Evolutionary conservation across 2,329 filamentous ascomycete species (phyloP), one percentile per base, ranked within the genome.

Genomic region (Harringtonia lauricola): DNA sequence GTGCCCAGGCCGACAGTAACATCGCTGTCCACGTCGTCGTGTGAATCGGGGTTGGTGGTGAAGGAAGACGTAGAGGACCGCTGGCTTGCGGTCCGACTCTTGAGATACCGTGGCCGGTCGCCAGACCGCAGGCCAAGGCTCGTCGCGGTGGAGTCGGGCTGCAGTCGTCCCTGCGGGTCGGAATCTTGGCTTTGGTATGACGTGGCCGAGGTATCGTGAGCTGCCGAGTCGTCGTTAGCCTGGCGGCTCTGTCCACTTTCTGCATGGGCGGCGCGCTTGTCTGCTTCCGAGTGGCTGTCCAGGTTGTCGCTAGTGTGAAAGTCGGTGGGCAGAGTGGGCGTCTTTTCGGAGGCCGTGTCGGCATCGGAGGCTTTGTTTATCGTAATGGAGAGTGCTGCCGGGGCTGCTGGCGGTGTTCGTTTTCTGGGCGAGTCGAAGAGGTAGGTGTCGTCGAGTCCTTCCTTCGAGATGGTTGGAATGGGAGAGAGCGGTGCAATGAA

Each of bases 1-100:
- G 79, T 78, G 8, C 83, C 69, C 10, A 69, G 55, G 8, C 69
- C 82, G 17, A 86, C 66, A 6, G 84, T 88, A 4, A 72, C 74
- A 51, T 94, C 87, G 55, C 81, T 90, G n/a, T 76, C 77, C 9
- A 66, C 68, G 48, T 85, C 81, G 30, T 78, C 73, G 36, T 69
- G 60, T 6, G 63, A 64, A n/a, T 74, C 72, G 2, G 66, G 58
- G 41, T 72, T 74, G 15, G 71, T 71, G n/a, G 65, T 56, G 34
- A 76, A 71, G 2, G 76, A 81, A 1, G 76, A 81, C 3, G 72
- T 66, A 2, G 76, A 81, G 4, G 76, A 81, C 43, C 74, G 65
- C 51, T 77, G 71, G 55, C 75, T 80, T 30, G 65, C 66, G 53
- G 71, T 68, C 30, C 73, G 68, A 55, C 72, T 79, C 43, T 71